phyloP scores from a whole-genome alignment of 805 yeast species.

The Schwanniomyces polymorphus region DNA sequence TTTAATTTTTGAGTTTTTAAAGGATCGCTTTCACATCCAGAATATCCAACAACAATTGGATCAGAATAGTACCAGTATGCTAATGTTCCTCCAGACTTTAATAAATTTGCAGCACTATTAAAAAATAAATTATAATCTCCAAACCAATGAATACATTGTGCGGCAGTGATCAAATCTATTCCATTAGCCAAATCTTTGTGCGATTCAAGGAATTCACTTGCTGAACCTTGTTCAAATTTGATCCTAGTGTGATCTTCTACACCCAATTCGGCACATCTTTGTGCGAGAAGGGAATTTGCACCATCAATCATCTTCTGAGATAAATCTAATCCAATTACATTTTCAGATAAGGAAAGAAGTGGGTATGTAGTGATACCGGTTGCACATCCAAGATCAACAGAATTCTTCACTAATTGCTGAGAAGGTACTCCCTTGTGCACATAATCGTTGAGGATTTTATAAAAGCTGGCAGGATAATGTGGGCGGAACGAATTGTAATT shows the following conservation, averaged over 20 bases:
- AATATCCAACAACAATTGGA: slow-evolving; percentile 32
- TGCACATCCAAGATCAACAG: slow-evolving; percentile 52
- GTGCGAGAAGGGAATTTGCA: slow-evolving; percentile 30
- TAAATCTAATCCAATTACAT: slow-evolving; percentile 47
- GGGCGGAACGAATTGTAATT: slow-evolving; percentile 42
- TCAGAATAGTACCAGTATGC: slow-evolving; percentile 45
- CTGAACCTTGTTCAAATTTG: slow-evolving; percentile 30
- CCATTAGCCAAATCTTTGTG: slow-evolving; percentile 5
- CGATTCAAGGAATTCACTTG: slow-evolving; percentile 25
- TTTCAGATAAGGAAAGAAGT: slow-evolving; percentile 34
- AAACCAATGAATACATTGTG: slow-evolving; percentile 46
- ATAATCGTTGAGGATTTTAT: slow-evolving; percentile 26
- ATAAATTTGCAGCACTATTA: slow-evolving; percentile 31
- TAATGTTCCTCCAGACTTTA: slow-evolving; percentile 41
- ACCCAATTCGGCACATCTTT: slow-evolving; percentile 24
- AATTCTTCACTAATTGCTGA: slow-evolving; percentile 14
- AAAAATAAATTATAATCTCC: slow-evolving; percentile 30
- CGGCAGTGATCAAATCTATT: slow-evolving; percentile 40
- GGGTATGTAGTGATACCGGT: slow-evolving; percentile 54
- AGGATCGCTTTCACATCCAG: slow-evolving; percentile 3
- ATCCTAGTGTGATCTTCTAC: slow-evolving; percentile 24
- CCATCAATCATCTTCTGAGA: slow-evolving; percentile 48
- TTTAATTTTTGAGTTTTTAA: slow-evolving; percentile 13
- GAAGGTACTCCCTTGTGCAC: slow-evolving; percentile 12
- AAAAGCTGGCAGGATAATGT: slow-evolving; percentile 40